phyloP scores from a whole-genome alignment of 495 filamentous ascomycete genomes.

The Penicillium nucicola region DNA sequence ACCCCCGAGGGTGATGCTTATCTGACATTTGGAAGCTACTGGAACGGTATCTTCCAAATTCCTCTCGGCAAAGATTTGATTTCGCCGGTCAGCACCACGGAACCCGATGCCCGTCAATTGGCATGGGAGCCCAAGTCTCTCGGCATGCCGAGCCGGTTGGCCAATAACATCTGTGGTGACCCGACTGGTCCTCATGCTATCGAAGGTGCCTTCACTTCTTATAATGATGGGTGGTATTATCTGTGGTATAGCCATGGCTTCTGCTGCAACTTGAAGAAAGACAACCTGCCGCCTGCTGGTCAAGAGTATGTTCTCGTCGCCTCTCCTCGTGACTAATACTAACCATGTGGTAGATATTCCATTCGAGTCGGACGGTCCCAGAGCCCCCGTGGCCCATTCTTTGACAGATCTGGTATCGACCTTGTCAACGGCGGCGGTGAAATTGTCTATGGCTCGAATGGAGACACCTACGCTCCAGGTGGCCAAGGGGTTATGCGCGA shows the following conservation, averaged over 20 bases:
- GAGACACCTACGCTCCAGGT: conserved; percentile 46
- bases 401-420: conserved; percentile 35
- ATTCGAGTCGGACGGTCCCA: conserved; percentile 43
- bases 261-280: conserved; percentile 61
- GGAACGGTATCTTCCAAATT: conserved; percentile 67
- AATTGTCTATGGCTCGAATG: conserved; percentile 44
- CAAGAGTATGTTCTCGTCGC: conserved; percentile 51
- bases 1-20: conserved; percentile 43
- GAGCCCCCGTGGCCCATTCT: conserved; percentile 35
- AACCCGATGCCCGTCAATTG: conserved; percentile 31
- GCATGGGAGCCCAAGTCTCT: conserved; percentile 29
- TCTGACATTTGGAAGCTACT: conserved; percentile 70
- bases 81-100: conserved; percentile 21
- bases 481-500: conserved; percentile 40
- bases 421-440: conserved; percentile 42
- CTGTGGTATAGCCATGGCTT: conserved; percentile 66
- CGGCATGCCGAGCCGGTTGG: conserved; percentile 17
- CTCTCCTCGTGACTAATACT: conserved; percentile 2
- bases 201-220: conserved; percentile 54
- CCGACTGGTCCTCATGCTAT: conserved; percentile 34
- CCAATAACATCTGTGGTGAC: conserved; percentile 33
- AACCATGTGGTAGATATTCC: conserved; percentile 29
- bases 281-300: conserved; percentile 48
- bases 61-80: conserved; percentile 44
- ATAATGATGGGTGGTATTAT: conserved; percentile 59